Percentiles rank a stretch among this genome's conserved stretches.
Conservation (phyloP, 352 stramenopile species). For the Phytopythium kandeliae region DNA sequence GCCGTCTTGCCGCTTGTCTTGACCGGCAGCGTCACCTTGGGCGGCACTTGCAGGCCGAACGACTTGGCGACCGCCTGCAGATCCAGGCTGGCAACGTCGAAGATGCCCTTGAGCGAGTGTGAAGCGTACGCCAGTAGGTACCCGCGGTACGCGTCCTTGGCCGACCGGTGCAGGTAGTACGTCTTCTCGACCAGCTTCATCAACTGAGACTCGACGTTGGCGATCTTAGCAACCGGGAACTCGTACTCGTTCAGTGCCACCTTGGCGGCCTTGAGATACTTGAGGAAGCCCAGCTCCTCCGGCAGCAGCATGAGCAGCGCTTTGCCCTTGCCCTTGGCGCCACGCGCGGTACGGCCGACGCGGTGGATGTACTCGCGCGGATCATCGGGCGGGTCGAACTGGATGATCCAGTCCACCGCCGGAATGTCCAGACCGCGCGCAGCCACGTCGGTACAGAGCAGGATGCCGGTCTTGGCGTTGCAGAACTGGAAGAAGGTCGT, state of each 20-base stretch:
- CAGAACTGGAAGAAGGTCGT: slow-evolving; percentile 99
- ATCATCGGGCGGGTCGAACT: slow-evolving; percentile 98
- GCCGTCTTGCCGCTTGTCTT: slow-evolving; percentile 77
- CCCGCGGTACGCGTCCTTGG: slow-evolving; percentile 96
- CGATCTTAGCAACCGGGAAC: slow-evolving; percentile 96
- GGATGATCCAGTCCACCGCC: slow-evolving; percentile 98
- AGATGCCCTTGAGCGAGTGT: slow-evolving; percentile 98
- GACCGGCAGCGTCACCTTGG: slow-evolving; percentile 94
- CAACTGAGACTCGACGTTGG: slow-evolving; percentile 97
- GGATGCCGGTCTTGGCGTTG: slow-evolving; percentile 94
- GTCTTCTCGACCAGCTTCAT: slow-evolving; percentile 98
- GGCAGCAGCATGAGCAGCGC: slow-evolving; percentile 98
- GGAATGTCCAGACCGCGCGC: slow-evolving; percentile 97
- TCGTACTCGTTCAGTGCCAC: slow-evolving; percentile 99
- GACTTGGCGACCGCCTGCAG: slow-evolving; percentile 94
- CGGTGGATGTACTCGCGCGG: slow-evolving; percentile 98
- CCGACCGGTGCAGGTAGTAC: slow-evolving; percentile 98
- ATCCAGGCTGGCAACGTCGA: slow-evolving; percentile 97
- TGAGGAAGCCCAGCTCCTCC: slow-evolving; percentile 97
- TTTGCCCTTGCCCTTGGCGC: slow-evolving; percentile 86
- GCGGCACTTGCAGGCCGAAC: slow-evolving; percentile 97
- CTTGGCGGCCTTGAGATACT: slow-evolving; percentile 97
- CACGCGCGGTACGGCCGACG: slow-evolving; percentile 83
- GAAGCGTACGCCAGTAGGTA: slow-evolving; percentile 98
- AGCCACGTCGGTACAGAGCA: slow-evolving; percentile 98